These are phyloP conservation scores for Scedosporium minutisporum DNA, from an alignment of 2,329 filamentous ascomycete genomes.

Conservation along the genomic window DNA sequence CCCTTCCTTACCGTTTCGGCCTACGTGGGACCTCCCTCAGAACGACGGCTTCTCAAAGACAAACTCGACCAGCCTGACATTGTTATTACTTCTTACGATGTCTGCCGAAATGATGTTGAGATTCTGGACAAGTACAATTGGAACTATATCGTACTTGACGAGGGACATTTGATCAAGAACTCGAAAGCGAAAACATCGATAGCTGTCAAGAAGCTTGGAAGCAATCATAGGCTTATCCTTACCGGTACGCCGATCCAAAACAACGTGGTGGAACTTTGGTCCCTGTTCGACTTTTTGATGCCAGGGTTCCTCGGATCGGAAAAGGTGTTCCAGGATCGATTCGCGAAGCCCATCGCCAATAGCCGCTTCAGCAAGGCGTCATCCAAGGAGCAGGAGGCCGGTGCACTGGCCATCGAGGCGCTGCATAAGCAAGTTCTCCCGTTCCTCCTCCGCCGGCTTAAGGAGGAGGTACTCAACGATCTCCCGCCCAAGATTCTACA, in stretches of 20 bases:
- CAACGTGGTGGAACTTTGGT: constrained; percentile 95
- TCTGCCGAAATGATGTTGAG: constrained; percentile 92
- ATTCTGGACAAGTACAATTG: constrained; percentile 73
- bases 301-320: constrained; percentile 90
- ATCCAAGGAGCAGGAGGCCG: constrained; percentile 95
- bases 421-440: constrained; percentile 96
- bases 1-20: constrained; percentile 84
- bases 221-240: constrained; percentile 91
- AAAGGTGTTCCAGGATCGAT: constrained; percentile 92
- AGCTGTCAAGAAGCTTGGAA: constrained; percentile 79
- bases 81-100: constrained; percentile 95
- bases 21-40: constrained; percentile 80
- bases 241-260: constrained; percentile 98
- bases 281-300: constrained; percentile 97
- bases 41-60: constrained; percentile 62
- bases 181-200: constrained; percentile 92
- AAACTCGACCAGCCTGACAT: constrained; percentile 73
- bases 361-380: constrained; percentile 95
- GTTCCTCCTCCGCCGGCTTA: constrained; percentile 89
- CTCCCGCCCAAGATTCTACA: constrained; percentile 96
- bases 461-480: constrained; percentile 95
- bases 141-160: constrained; percentile 96
- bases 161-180: constrained; percentile 98
- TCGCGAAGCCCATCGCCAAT: constrained; percentile 89
- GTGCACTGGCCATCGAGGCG: constrained; percentile 93